These are phyloP conservation scores for Rugonectria rugulosa DNA, from an alignment of 2,329 filamentous ascomycete genomes.

Conservation along the genomic window DNA sequence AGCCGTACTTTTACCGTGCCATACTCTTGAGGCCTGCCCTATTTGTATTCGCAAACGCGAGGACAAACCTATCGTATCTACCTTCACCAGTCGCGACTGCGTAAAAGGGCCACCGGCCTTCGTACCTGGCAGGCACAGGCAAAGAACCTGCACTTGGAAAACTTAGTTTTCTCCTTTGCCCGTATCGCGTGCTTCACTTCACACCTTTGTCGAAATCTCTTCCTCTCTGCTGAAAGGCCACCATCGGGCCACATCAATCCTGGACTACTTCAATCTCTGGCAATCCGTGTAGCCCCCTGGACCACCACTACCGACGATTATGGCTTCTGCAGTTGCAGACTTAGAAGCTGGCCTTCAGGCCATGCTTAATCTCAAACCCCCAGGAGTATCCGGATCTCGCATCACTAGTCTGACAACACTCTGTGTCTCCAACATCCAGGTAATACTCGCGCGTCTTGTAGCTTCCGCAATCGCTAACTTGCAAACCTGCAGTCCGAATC, in stretches of 20 bases:
- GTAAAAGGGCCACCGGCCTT: slow-evolving; percentile 37
- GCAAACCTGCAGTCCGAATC: slow-evolving; percentile 77
- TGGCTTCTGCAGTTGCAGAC: slow-evolving; percentile 88
- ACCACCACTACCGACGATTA: slow-evolving; percentile 47
- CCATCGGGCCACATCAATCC: slow-evolving; percentile 11
- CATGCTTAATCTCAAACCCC: slow-evolving; percentile 89
- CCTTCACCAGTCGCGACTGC: slow-evolving; percentile 36
- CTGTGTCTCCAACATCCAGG: slow-evolving; percentile 90
- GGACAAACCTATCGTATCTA: slow-evolving; percentile 33
- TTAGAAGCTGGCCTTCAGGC: slow-evolving; percentile 89
- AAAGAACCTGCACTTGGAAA: slow-evolving; percentile 24
- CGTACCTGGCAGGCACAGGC: slow-evolving; percentile 32
- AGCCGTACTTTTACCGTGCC: slow-evolving; percentile 34
- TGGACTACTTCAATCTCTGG: slow-evolving; percentile 26
- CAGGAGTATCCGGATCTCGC: slow-evolving; percentile 92
- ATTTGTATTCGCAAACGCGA: slow-evolving; percentile 34
- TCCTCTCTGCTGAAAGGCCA: slow-evolving; percentile 21
- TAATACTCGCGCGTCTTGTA: slow-evolving; percentile 52
- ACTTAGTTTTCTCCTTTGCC: slow-evolving; percentile 11
- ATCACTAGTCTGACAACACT: slow-evolving; percentile 87
- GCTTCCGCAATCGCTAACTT: slow-evolving; percentile 30
- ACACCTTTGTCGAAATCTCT: slow-evolving; percentile 23
- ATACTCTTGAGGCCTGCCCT: slow-evolving; percentile 38
- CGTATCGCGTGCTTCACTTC: slow-evolving; percentile 31
- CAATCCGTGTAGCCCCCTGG: slow-evolving; percentile 34